Percentiles rank a stretch among this genome's conserved stretches.
Conservation (phyloP, 257 asterid genomes). For the Lycium ferocissimum region DNA sequence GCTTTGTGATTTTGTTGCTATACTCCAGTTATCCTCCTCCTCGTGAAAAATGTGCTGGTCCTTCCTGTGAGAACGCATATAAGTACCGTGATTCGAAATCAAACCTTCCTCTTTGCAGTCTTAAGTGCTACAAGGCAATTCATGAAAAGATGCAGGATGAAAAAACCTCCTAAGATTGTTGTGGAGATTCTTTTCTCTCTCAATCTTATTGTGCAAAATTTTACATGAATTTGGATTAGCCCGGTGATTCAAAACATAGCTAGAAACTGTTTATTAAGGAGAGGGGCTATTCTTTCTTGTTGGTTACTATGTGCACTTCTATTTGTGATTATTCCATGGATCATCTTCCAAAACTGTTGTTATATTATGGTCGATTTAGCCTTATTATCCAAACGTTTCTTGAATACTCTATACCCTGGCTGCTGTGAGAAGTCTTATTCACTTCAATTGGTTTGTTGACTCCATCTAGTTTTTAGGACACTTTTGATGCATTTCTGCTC, state of each 20-base stretch:
- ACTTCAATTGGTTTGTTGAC: neutral
- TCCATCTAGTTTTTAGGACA: neutral
- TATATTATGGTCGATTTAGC: neutral
- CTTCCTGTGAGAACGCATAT: constrained; percentile 75
- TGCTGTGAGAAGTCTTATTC: neutral
- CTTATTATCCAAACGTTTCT: neutral
- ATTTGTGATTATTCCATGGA: neutral
- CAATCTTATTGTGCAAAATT: neutral
- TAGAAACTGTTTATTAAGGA: neutral
- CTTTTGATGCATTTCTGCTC: constrained; percentile 8
- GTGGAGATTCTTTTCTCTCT: neutral
- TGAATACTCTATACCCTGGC: neutral
- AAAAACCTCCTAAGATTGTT: neutral
- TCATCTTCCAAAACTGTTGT: neutral
- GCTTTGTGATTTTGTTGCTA: constrained; percentile 33
- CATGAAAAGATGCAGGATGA: constrained; percentile 47
- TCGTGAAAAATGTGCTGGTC: constrained; percentile 91
- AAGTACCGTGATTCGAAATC: constrained; percentile 93
- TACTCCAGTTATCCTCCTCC: constrained; percentile 90
- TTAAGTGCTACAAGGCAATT: constrained; percentile 89
- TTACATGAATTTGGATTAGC: neutral
- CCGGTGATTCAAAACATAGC: neutral
- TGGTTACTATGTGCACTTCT: neutral
- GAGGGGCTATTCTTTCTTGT: neutral
- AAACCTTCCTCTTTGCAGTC: constrained; percentile 95